Conservation (phyloP, 331 rosid genomes). For the Acacia concinna region DNA sequence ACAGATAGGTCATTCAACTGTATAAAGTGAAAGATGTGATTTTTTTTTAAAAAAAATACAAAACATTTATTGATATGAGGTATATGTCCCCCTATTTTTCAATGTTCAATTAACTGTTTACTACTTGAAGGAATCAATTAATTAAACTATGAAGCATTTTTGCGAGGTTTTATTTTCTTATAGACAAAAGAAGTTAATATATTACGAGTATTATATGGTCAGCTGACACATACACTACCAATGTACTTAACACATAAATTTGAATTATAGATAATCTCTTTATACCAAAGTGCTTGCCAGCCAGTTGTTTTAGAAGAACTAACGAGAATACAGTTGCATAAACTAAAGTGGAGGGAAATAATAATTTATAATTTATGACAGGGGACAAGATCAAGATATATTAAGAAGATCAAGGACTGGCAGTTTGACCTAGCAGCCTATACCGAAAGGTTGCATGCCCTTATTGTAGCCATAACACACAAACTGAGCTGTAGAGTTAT, state of each 20-base stretch:
- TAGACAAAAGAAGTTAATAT: not conserved
- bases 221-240: not conserved
- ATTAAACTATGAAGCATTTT: not conserved
- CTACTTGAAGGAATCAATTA: not conserved
- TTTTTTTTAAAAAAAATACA: not conserved
- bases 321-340: conserved; percentile 1
- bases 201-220: too few species aligned
- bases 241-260: not conserved
- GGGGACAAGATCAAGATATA: conserved; percentile 15
- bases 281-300: not conserved
- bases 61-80: not conserved
- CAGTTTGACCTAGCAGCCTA: conserved; percentile 18
- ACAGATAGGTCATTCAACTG: not conserved
- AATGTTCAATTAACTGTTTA: not conserved
- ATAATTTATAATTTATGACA: conserved; percentile 9
- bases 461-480: not conserved
- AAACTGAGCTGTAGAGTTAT: conserved; percentile 39
- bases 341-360: conserved; percentile 20
- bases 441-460: conserved; percentile 3
- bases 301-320: not conserved
- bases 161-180: not conserved
- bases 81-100: not conserved
- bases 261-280: not conserved
- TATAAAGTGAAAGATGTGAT: not conserved
- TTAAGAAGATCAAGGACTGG: not conserved